These are phyloP conservation scores for Neoboletus subvelutipes DNA, from an alignment of 768 basidiomycete genomes.

Conservation along the genomic window DNA sequence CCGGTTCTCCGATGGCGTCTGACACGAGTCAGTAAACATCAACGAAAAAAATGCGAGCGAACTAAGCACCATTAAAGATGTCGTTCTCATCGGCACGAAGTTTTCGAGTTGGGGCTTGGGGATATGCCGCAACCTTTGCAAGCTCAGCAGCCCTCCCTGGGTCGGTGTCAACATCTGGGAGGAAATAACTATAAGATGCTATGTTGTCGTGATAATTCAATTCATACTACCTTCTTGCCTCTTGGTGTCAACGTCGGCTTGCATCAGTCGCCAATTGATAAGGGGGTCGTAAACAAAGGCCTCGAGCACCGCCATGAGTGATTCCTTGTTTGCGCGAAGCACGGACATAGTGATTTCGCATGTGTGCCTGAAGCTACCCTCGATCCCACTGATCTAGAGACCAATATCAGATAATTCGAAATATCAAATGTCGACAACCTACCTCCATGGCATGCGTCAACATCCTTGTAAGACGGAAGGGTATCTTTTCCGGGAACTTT, in stretches of 20 bases:
- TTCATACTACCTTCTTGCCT: slow-evolving; percentile 60
- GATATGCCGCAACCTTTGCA: slow-evolving; percentile 65
- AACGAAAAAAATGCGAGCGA: neutral
- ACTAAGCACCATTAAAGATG: slow-evolving; percentile 77
- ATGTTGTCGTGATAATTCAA: neutral
- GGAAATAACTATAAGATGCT: neutral
- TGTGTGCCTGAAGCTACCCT: slow-evolving; percentile 93
- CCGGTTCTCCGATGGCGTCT: slow-evolving; percentile 50
- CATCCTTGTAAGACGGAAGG: slow-evolving; percentile 98
- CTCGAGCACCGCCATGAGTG: slow-evolving; percentile 97
- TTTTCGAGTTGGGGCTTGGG: slow-evolving; percentile 78
- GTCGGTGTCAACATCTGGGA: slow-evolving; percentile 43
- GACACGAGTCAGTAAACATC: slow-evolving; percentile 5
- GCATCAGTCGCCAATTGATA: slow-evolving; percentile 95
- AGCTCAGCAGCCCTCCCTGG: slow-evolving; percentile 60
- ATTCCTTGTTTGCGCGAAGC: slow-evolving; percentile 94
- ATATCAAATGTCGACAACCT: slow-evolving; percentile 14
- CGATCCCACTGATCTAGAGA: slow-evolving; percentile 91
- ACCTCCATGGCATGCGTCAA: slow-evolving; percentile 99
- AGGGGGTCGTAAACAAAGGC: slow-evolving; percentile 98
- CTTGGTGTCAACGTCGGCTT: slow-evolving; percentile 72
- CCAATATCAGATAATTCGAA: slow-evolving; percentile 5
- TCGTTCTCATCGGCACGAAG: slow-evolving; percentile 91
- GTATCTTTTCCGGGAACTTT: slow-evolving; percentile 98
- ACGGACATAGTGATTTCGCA: slow-evolving; percentile 99